Base-by-base conservation (phyloP, 2,329 filamentous ascomycete genomes). In the Orbilia javanica region DNA sequence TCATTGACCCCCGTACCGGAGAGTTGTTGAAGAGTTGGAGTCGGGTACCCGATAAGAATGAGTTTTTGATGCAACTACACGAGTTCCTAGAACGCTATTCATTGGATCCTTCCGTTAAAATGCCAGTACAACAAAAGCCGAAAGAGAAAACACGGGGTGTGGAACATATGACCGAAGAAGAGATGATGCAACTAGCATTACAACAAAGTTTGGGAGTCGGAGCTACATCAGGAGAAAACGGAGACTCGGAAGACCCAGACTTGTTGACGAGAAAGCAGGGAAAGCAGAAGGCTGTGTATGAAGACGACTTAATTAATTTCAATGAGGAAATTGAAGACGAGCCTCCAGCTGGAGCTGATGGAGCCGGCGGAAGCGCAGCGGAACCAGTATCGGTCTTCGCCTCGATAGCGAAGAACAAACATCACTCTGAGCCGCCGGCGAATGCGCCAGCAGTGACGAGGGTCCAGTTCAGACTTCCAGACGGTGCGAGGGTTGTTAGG, bases 21-120 rank as follows among this genome's bases (percentile, higher is more conserved):
- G 96, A 99, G 85, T 94, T 97, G 84, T 93, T 99, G 83, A 99
- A 99, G 86, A 89, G 94, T 0, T 98, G 96, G 95, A 94, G 92
- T 13, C 94, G 95, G 0, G 88, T 89, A 7, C 93, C 94, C 0
- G 92, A 94, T 67, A 88, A 88, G 44, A 84, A 88, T 8, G 94
- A 97, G 13, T 98, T 99, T 81, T 89, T 97, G 78, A 93, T 94
- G 82, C 93, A 97, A 83, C 87, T 99, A 1, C 92, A 93, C 82
- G 95, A 98, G 84, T 99, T 99, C 82, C 88, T 99, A n/a, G 96
- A 98, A 83, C 90, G 96, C 25, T 99, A 98, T 85, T 97, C 94
- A 83, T 87, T 99, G 63, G 93, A 92, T 31, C 89, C 90, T 52
- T 91, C 93, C 82, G 95, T 92, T 83, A 97, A 96, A 85, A 99